Base-by-base conservation (phyloP, 2,329 filamentous ascomycete species). In the Fusarium sulawesiense region DNA sequence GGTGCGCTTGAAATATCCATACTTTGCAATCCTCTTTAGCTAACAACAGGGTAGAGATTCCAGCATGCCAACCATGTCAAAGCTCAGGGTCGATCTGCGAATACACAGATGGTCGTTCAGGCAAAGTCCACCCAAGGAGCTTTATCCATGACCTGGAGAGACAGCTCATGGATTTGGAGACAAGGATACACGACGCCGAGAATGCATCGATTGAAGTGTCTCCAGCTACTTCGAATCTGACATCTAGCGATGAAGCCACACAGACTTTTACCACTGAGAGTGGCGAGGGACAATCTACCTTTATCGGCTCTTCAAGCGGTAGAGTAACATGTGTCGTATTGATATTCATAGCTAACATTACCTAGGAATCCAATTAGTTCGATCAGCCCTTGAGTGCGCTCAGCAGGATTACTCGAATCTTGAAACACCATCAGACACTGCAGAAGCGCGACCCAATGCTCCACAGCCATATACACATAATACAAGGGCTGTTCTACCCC, bases 41-140 rank as follows among this genome's bases (percentile, higher is more conserved):
- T 49, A 2, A 64, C 16, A 4, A 13, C 1, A 13, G 21, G 0
- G 2, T 9, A 64, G 61, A 49, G 20, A 64, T 64, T 7, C 61
- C 61, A 8, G 25, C 61, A 3, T 64, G 61, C 5, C 60, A 49
- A 6, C 50, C 61, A 20, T 64, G 61, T 4, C 61, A 64, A 18
- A 64, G 29, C 0, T 49, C 61, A 20, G 61, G 59, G 3, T 64
- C 37, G 0, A 58, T 49, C 11, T 64, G 61, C 18, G 50, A 64
- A 2, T 64, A 64, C 5, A 64, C 61, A 2, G 61, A 64, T 20
- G 60, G 59, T 4, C 61, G 61, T 6, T 64, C 61, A 2, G 61
- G 50, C 0, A 13, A 27, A 3, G 44, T 64, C 12, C 50, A 64
- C 20, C 50, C 49, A 23, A 45, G 61, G 1, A 64, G 61, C 1